Conservation (phyloP, 768 basidiomycete species). For the Hemileccinum impolitum region DNA sequence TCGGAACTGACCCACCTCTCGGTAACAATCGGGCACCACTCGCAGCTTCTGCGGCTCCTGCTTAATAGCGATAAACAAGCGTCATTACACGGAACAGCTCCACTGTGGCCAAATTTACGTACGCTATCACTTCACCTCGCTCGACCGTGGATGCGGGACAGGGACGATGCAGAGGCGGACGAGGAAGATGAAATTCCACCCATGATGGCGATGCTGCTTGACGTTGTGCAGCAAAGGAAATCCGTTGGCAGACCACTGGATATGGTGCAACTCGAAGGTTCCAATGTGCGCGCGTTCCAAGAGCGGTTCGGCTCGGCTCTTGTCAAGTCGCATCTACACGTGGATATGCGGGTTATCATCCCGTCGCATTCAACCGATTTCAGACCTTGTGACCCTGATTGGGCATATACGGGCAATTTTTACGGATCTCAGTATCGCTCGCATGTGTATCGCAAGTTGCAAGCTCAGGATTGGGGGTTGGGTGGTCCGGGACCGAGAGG, state of each 20-base stretch:
- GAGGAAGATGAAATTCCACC: slow-evolving; percentile 32
- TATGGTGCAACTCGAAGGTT: slow-evolving; percentile 27
- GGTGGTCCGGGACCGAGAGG: slow-evolving; percentile 25
- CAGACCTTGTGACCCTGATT: slow-evolving; percentile 23
- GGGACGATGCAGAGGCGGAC: slow-evolving; percentile 30
- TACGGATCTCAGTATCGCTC: slow-evolving; percentile 31
- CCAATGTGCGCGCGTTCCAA: slow-evolving; percentile 22
- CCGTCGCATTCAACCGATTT: slow-evolving; percentile 15
- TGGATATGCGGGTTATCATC: slow-evolving; percentile 20
- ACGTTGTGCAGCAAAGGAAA: slow-evolving; percentile 31
- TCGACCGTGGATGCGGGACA: slow-evolving; percentile 28
- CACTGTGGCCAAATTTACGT: slow-evolving; percentile 31
- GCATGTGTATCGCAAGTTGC: slow-evolving; percentile 29
- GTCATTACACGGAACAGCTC: slow-evolving; percentile 28
- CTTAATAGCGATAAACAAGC: slow-evolving; percentile 35
- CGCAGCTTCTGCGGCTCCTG: slow-evolving; percentile 31
- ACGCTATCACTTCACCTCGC: slow-evolving; percentile 28
- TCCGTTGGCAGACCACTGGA: slow-evolving; percentile 27
- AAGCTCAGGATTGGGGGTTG: slow-evolving; percentile 25
- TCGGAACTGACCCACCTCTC: slow-evolving; percentile 35
- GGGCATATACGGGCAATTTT: slow-evolving; percentile 27
- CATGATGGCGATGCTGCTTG: slow-evolving; percentile 29
- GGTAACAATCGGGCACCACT: slow-evolving; percentile 31
- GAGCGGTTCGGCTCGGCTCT: slow-evolving; percentile 23
- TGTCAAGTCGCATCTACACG: slow-evolving; percentile 26